Percentiles rank a stretch among this genome's conserved stretches.
Evolutionary conservation across 140 eudicot genomes (phyloP).

Genomic region (Ambrosia hybrid): DNA sequence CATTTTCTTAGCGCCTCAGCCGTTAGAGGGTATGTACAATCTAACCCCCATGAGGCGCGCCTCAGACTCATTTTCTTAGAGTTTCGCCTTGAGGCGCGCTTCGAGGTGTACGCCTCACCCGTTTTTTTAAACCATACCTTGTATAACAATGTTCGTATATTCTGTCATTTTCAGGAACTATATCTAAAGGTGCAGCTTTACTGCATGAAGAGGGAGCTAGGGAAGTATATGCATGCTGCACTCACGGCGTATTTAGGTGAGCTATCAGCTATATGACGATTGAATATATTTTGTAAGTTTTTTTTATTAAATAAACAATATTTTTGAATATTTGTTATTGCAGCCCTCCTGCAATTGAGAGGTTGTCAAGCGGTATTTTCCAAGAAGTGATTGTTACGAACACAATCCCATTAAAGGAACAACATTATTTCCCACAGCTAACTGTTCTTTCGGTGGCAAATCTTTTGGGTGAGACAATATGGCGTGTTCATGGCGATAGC

Average conservation of each 20-base stretch:
- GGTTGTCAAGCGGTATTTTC: conserved; percentile 84
- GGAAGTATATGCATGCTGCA: conserved; percentile 93
- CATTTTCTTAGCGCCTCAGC: no score
- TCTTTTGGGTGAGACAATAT: conserved; percentile 89
- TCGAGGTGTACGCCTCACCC: no score
- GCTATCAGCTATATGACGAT: background rate
- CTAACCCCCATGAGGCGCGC: no score
- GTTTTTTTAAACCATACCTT: no score
- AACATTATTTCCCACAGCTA: conserved; percentile 79
- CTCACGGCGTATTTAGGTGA: conserved; percentile 92
- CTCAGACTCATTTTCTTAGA: no score
- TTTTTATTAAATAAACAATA: conserved; percentile 2
- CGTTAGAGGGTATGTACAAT: no score
- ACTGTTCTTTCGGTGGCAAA: conserved; percentile 93
- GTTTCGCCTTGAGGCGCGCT: no score
- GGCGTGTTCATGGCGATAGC: conserved; percentile 93
- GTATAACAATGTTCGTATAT: background rate
- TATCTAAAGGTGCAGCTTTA: conserved; percentile 76
- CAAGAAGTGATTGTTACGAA: conserved; percentile 89
- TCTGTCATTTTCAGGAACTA: conserved; percentile 60
- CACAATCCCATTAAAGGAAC: conserved; percentile 70
- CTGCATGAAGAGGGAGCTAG: conserved; percentile 82
- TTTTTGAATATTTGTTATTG: background rate
- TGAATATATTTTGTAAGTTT: background rate
- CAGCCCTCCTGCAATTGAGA: conserved; percentile 96